phyloP scores from a whole-genome alignment of 352 stramenopile species.

The Sclerospora graminicola region DNA sequence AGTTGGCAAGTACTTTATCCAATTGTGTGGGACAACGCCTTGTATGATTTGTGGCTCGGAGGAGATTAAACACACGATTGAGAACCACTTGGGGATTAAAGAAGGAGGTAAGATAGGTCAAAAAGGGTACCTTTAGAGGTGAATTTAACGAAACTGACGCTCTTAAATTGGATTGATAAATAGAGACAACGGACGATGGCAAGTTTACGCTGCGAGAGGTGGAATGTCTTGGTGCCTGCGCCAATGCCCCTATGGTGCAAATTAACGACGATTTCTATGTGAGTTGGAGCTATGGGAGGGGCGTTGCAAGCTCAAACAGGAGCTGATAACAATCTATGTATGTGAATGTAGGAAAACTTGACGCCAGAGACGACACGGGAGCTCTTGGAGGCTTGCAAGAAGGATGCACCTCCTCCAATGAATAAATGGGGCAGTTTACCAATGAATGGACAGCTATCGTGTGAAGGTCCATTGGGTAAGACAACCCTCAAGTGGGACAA shows the following conservation, averaged over 20 bases:
- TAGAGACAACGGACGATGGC: constrained; percentile 71
- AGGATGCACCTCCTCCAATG: constrained; percentile 87
- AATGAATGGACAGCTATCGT: constrained; percentile 99
- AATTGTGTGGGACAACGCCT: constrained; percentile 98
- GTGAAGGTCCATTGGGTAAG: constrained; percentile 96
- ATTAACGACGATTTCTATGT: constrained; percentile 98
- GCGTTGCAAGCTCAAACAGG: background rate
- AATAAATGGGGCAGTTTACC: constrained; percentile 97
- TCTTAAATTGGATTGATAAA: no score
- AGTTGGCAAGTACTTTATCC: constrained; percentile 92
- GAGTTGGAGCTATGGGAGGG: background rate
- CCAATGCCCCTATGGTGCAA: constrained; percentile 99
- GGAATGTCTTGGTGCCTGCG: constrained; percentile 98
- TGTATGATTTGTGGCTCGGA: constrained; percentile 99
- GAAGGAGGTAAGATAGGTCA: constrained; percentile 87
- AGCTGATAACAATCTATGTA: background rate
- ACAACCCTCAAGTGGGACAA: constrained; percentile 87
- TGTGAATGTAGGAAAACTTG: constrained; percentile 90
- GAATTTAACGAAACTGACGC: background rate
- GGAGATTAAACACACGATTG: constrained; percentile 99
- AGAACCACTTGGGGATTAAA: constrained; percentile 95
- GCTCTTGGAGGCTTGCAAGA: constrained; percentile 95
- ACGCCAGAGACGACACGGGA: constrained; percentile 95
- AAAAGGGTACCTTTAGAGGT: no score
- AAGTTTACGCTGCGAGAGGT: constrained; percentile 95